These are phyloP conservation scores for Erythrophleum fordii DNA, from an alignment of 306 rosid genomes.

Conservation along the genomic window DNA sequence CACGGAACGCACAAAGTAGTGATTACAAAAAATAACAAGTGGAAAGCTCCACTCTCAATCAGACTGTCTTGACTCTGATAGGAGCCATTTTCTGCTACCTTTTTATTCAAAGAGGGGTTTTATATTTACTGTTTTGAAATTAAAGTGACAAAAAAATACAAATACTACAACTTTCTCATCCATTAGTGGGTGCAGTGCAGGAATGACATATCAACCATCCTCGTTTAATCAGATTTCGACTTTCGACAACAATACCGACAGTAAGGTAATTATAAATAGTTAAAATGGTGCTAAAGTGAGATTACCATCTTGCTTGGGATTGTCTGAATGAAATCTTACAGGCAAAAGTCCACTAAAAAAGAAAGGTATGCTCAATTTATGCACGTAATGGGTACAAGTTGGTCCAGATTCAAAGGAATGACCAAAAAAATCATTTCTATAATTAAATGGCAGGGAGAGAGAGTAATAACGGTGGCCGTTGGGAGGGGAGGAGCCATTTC, in stretches of 20 bases:
- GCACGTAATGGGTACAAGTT: neutral
- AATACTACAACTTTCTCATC: neutral
- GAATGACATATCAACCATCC: neutral
- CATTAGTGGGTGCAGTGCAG: constrained; percentile 14
- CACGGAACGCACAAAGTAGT: neutral
- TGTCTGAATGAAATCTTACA: neutral
- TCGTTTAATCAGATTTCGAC: neutral
- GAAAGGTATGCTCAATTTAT: neutral
- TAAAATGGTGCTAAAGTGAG: neutral
- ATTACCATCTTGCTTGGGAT: neutral
- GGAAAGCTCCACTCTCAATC: neutral
- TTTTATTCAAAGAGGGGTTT: neutral
- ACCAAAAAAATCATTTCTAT: neutral
- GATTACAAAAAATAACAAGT: neutral
- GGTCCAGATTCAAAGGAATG: neutral
- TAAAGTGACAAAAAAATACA: neutral
- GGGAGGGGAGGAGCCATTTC: neutral
- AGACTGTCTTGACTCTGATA: neutral
- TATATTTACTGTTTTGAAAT: too few relatives aligned
- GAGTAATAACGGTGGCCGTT: neutral
- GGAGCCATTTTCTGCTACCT: neutral
- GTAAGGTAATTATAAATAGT: neutral
- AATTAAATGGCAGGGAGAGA: neutral
- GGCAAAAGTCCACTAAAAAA: neutral
- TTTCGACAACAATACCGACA: neutral